Evolutionary conservation across 1,139 yeast genomes (phyloP).

Genomic region (Suhomyces taliae): DNA sequence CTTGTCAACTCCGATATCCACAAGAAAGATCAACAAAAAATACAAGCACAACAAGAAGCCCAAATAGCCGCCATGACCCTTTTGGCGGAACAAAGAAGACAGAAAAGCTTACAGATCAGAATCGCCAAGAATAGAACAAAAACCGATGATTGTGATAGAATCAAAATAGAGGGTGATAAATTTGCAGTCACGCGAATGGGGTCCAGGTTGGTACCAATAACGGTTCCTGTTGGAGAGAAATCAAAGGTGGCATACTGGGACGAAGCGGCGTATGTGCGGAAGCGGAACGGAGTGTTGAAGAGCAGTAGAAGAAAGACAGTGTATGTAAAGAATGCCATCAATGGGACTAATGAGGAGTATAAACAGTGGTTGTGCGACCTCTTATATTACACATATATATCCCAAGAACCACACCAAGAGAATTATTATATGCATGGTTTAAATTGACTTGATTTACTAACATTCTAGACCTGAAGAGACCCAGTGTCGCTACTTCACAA

Average conservation of each 20-base stretch:
- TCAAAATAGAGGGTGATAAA: constrained; percentile 29
- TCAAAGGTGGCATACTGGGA: constrained; percentile 30
- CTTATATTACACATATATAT: too few relatives aligned
- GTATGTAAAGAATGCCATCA: constrained; percentile 6
- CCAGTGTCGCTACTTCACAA: constrained; percentile 40
- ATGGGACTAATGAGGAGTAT: too few relatives aligned
- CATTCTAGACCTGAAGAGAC: constrained; percentile 18
- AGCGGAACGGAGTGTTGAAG: constrained; percentile 30
- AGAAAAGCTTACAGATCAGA: constrained; percentile 7
- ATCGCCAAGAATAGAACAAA: constrained; percentile 23
- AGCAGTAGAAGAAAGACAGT: constrained; percentile 13
- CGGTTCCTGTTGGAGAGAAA: constrained; percentile 16
- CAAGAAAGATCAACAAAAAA: constrained; percentile 29
- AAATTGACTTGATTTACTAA: constrained; percentile 15
- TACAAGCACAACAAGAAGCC: constrained; percentile 12
- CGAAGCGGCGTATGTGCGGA: constrained; percentile 24
- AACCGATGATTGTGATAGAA: constrained; percentile 40
- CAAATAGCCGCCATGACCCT: constrained; percentile 20
- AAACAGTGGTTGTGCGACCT: too few relatives aligned
- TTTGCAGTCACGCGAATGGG: constrained; percentile 41
- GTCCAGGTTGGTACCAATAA: constrained; percentile 30
- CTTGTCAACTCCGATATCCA: constrained; percentile 36
- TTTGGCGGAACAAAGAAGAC: constrained; percentile 15
- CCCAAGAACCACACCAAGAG: too few relatives aligned
- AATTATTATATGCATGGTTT: too few relatives aligned